phyloP scores from a whole-genome alignment of 1,284 basidiomycete genomes.

The Mycosarcoma mackinlayi region DNA sequence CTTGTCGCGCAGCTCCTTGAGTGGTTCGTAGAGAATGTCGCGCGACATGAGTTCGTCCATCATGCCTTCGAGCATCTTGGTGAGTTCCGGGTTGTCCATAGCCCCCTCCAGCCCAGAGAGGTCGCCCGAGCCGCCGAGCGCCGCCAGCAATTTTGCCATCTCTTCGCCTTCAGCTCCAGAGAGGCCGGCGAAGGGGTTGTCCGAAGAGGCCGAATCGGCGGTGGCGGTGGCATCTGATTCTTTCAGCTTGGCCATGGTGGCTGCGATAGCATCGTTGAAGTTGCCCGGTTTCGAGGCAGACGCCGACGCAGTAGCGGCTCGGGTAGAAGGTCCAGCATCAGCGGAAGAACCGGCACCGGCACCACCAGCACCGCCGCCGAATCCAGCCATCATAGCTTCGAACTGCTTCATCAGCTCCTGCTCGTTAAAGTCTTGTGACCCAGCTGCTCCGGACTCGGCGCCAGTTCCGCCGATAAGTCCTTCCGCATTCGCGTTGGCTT shows the following conservation, averaged over 20 bases:
- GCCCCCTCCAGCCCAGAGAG: slow-evolving; percentile 61
- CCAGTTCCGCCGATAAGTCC: slow-evolving; percentile 23
- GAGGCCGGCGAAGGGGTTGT: slow-evolving; percentile 70
- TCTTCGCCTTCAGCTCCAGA: slow-evolving; percentile 68
- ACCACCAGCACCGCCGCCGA: slow-evolving; percentile 32
- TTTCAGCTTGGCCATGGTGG: slow-evolving; percentile 83
- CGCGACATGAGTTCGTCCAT: slow-evolving; percentile 94
- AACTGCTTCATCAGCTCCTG: slow-evolving; percentile 67
- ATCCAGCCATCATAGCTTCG: slow-evolving; percentile 63
- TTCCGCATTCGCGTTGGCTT: slow-evolving; percentile 23
- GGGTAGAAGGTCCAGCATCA: slow-evolving; percentile 4
- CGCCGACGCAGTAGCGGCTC: slow-evolving; percentile 4
- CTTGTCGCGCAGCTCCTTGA: slow-evolving; percentile 89
- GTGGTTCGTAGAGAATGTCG: slow-evolving; percentile 89
- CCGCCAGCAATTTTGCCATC: slow-evolving; percentile 67
- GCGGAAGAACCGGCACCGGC: slow-evolving; percentile 6
- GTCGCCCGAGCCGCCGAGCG: slow-evolving; percentile 65
- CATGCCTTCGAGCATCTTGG: slow-evolving; percentile 85
- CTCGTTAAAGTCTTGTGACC: slow-evolving; percentile 44
- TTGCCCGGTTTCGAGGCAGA: slow-evolving; percentile 65
- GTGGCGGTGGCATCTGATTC: slow-evolving; percentile 74
- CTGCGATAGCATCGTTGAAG: slow-evolving; percentile 82
- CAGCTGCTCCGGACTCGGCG: slow-evolving; percentile 7
- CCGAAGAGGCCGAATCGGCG: slow-evolving; percentile 46
- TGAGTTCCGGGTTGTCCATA: slow-evolving; percentile 70